These are phyloP conservation scores for Limnomonas spitsbergensis DNA, from an alignment of 139 green algal genomes.

Conservation along the genomic window DNA sequence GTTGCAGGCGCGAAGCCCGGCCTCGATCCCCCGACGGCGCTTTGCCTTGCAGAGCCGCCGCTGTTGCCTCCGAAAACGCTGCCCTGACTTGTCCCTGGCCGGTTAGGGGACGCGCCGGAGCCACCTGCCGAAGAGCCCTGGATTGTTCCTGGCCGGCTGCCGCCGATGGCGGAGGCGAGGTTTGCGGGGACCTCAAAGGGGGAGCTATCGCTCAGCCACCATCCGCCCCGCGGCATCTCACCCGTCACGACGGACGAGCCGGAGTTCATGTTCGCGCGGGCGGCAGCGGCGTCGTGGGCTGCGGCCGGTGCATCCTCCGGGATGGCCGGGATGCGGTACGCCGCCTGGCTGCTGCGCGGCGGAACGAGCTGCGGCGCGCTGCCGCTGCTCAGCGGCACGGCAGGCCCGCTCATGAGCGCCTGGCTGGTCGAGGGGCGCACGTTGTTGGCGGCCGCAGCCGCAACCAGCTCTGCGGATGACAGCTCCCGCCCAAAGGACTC, in stretches of 20 bases:
- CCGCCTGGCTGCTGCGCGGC: not conserved
- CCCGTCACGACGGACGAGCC: conserved; percentile 20
- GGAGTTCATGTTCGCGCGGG: too few relatives aligned
- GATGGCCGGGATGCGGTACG: not conserved
- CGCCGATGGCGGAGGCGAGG: not conserved
- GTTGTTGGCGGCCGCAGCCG: too few relatives aligned
- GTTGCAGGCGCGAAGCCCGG: not conserved
- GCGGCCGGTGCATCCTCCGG: not conserved
- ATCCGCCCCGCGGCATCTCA: conserved; percentile 34
- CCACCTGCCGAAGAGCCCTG: not conserved
- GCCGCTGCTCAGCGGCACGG: too few relatives aligned
- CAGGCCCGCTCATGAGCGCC: too few relatives aligned
- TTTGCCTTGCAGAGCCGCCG: not conserved
- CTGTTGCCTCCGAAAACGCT: not conserved
- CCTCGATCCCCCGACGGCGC: not conserved
- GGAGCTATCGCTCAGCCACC: conserved; percentile 32
- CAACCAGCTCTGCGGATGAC: not conserved
- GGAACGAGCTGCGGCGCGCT: too few relatives aligned
- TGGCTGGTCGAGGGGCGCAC: not conserved
- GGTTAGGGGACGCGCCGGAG: not conserved
- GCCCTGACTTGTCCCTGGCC: not conserved
- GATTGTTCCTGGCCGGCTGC: not conserved
- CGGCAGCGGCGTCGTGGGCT: too few relatives aligned
- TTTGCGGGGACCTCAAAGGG: conserved; percentile 32
- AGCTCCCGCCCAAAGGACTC: not conserved